Base-by-base conservation (phyloP, 345 rosid species). In the Pistacia atlantica region DNA sequence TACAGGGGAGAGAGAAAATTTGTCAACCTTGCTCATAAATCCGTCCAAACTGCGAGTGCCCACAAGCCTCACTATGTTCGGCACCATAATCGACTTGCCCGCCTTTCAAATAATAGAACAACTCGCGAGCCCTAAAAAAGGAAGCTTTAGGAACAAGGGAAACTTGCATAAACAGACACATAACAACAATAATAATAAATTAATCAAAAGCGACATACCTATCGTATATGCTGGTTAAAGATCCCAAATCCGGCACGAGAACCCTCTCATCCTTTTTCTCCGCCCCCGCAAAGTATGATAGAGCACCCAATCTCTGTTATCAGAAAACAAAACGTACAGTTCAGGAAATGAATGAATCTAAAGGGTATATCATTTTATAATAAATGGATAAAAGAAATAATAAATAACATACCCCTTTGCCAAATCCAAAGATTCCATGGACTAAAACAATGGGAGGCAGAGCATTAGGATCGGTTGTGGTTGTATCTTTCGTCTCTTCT, bases 381-480 rank as follows among this genome's bases (percentile, higher is more conserved):
- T 1, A 11, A 28, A 38, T 38, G 12, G 18, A 3, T 0, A 28
- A 37, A 10, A 60, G 14, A 35, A n/a, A 46, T 12, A 56, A 70
- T 38, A 2, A 22, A 45, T 22, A 52, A 67, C 80, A 42, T 75
- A 97, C 98, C 90, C 98, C 99, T 87, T 97, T 89, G 18, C 99
- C 99, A 83, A 97, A 97, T 70, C 99, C 99, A 65, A 97, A 97
- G 84, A 97, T 94, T 61, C 99, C 99, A 84, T 97, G 99, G 37
- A 97, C 94, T 63, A 97, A 67, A 49, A 97, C 99, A 75, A 97
- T 92, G 25, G 98, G 98, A 83, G 97, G 92, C 81, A 94, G 58
- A 80, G 76, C 86, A 80, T 49, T 77, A 63, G 56, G 80, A 65
- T 71, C 74, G 25, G 81, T 74, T 25, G 49, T 31, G 18, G 69